Base-by-base conservation (phyloP, 495 filamentous ascomycete genomes). In the Polyplosphaeria fusca region DNA sequence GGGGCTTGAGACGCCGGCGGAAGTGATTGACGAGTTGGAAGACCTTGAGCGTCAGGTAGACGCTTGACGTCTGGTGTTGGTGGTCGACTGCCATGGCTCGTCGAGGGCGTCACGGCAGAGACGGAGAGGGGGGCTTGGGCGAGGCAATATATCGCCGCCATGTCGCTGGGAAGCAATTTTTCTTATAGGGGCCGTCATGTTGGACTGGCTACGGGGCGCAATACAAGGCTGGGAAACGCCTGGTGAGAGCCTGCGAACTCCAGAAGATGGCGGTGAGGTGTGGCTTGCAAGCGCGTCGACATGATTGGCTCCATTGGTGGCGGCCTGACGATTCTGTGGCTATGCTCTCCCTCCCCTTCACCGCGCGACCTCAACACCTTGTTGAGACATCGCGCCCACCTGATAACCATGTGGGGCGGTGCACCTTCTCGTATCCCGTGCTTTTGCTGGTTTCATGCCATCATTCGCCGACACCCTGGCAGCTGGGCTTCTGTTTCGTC, bases 1-100 rank as follows among this genome's bases (percentile, higher is more conserved):
- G 57, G 23, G 58, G 52, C 58, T 51, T 57, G 48, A 65, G 58
- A 37, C 58, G 47, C 32, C 62, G 62, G n/a, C 62, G 62, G 25
- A 65, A 46, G 26, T 65, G 57, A 19, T 65, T 49, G 43, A 65
- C 52, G 47, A 65, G 18, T 47, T 61, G 62, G 22, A 65, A 23
- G 23, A 61, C 44, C 57, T 61, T 61, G 47, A 61, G 46, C 13
- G 62, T 65, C n/a, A 61, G 24, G 57, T 52, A 57, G 28, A 65
- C 58, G 52, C 57, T 60, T 22, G 53, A 32, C 20, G 25, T 12
- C 19, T 47, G 52, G 5, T 27, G 41, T 16, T 18, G 49, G 24
- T 60, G 38, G 20, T 55, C 50, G 50, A 60, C 52, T 47, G 55
- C 56, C 61, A 64, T 64, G 22, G 46, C 47, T 52, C 18, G 13